phyloP scores from a whole-genome alignment of 1,284 basidiomycete species.

The Austroboletus novae-zelandiae region DNA sequence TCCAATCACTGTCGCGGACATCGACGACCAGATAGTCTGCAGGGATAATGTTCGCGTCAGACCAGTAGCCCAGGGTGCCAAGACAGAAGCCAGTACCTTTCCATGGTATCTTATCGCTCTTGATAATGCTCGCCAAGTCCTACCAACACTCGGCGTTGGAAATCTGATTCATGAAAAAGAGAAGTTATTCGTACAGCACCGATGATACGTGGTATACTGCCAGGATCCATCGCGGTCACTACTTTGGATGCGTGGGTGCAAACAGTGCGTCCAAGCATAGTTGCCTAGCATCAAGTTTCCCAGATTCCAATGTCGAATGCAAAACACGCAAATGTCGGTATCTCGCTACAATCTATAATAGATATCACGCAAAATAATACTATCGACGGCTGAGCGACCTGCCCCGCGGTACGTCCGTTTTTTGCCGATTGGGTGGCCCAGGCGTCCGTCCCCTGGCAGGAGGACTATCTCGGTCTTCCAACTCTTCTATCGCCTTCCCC shows the following conservation, averaged over 20 bases:
- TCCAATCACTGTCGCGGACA: conserved; percentile 74
- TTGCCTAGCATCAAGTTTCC: too few relatives aligned
- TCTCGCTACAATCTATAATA: conserved; percentile 10
- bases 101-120: conserved; percentile 52
- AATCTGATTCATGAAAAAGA: conserved; percentile 1
- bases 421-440: conserved; percentile 22
- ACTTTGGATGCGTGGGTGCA: conserved; percentile 3
- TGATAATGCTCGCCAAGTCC: conserved; percentile 69
- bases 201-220: conserved; percentile 24
- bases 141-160: conserved; percentile 30
- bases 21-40: conserved; percentile 71
- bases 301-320: too few relatives aligned
- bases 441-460: conserved; percentile 27
- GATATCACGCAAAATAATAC: conserved; percentile 5
- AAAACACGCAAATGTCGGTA: conserved; percentile 2
- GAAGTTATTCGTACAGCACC: conserved; percentile 18
- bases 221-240: conserved; percentile 15
- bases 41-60: background rate
- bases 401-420: conserved; percentile 16
- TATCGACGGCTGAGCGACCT: conserved; percentile 27
- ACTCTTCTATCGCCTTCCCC: conserved; percentile 11
- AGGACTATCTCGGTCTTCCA: conserved; percentile 15
- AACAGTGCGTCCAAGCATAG: background rate
- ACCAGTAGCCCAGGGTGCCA: too few relatives aligned
- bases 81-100: conserved; percentile 30